A percentile compares a stretch with the other conserved stretches of the same genome.
phyloP scores from a whole-genome alignment of 805 yeast genomes.

The Yamadazyma sp. region DNA sequence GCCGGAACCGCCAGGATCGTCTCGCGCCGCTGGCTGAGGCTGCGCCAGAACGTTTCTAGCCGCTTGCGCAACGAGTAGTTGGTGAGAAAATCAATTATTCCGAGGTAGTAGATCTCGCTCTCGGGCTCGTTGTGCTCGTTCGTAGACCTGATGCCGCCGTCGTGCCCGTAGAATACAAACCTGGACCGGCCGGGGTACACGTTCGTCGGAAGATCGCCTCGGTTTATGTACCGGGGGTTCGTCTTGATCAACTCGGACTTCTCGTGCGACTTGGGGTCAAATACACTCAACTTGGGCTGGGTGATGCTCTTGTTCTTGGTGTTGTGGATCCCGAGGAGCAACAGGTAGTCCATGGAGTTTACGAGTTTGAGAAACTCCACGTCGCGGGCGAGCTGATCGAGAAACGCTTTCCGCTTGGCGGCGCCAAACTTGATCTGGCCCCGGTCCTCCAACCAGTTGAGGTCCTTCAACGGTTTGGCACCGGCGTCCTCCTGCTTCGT shows the following conservation, averaged over 20 bases:
- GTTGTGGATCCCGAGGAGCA: slow-evolving; percentile 86
- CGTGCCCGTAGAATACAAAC: slow-evolving; percentile 68
- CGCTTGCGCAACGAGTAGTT: slow-evolving; percentile 70
- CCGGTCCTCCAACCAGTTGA: slow-evolving; percentile 77
- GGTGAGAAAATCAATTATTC: slow-evolving; percentile 92
- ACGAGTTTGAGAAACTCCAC: slow-evolving; percentile 67
- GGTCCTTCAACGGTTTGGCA: slow-evolving; percentile 69
- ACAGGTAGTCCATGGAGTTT: slow-evolving; percentile 94
- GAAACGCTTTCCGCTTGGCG: slow-evolving; percentile 53
- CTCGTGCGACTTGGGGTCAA: slow-evolving; percentile 42
- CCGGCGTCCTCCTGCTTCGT: slow-evolving; percentile 36
- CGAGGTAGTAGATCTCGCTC: slow-evolving; percentile 78
- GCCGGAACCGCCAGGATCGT: slow-evolving; percentile 91
- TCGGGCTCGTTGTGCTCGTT: slow-evolving; percentile 59
- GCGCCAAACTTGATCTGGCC: slow-evolving; percentile 77
- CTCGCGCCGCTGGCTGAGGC: slow-evolving; percentile 63
- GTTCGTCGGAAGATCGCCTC: slow-evolving; percentile 41
- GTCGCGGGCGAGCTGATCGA: slow-evolving; percentile 73
- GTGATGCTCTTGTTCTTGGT: slow-evolving; percentile 45
- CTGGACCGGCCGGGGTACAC: slow-evolving; percentile 50
- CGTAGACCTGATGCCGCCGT: slow-evolving; percentile 83
- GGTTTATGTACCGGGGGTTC: slow-evolving; percentile 45
- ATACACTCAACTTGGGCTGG: slow-evolving; percentile 34
- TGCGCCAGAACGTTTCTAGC: slow-evolving; percentile 83
- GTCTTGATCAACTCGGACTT: slow-evolving; percentile 44